Percentiles rank a stretch among this genome's conserved stretches.
Evolutionary conservation across 495 filamentous ascomycete genomes (phyloP).

Genomic region (Articulospora tetracladia): DNA sequence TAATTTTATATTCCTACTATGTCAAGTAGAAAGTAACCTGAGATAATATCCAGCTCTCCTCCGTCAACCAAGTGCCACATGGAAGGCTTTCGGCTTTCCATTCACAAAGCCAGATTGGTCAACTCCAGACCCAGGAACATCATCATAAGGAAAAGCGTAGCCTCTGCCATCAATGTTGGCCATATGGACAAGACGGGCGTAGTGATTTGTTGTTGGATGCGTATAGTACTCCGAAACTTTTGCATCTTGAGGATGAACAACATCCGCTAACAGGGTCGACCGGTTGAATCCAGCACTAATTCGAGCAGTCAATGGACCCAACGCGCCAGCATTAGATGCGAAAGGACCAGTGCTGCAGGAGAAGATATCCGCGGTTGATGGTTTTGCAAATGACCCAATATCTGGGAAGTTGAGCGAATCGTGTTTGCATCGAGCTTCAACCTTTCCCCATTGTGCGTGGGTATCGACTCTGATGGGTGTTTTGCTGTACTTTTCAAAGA

Average conservation of each 20-base stretch:
- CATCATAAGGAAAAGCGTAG: constrained; percentile 77
- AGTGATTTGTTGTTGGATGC: constrained; percentile 64
- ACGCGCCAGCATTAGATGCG: constrained; percentile 36
- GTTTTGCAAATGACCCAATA: constrained; percentile 49
- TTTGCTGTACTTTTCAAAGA: constrained; percentile 56
- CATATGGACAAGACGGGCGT: constrained; percentile 61
- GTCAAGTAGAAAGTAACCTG: too few relatives aligned
- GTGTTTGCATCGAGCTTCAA: constrained; percentile 49
- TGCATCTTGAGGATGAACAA: constrained; percentile 48
- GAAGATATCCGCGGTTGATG: constrained; percentile 63
- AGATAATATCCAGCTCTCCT: too few relatives aligned
- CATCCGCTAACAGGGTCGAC: constrained; percentile 51
- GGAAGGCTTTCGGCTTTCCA: constrained; percentile 17
- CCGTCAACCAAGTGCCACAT: constrained; percentile 15
- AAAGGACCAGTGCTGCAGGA: constrained; percentile 70
- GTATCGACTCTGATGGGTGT: constrained; percentile 36
- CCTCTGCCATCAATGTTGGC: constrained; percentile 58
- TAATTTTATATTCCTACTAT: too few relatives aligned
- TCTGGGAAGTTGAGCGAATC: constrained; percentile 37
- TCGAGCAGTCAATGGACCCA: constrained; percentile 53
- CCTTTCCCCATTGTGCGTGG: constrained; percentile 30
- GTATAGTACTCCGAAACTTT: constrained; percentile 55
- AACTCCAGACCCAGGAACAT: constrained; percentile 54
- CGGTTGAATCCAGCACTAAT: constrained; percentile 68
- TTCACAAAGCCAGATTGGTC: constrained; percentile 54